These are phyloP conservation scores for Casaregolazyma suthepensis DNA, from an alignment of 1,139 yeast species.

Conservation along the genomic window DNA sequence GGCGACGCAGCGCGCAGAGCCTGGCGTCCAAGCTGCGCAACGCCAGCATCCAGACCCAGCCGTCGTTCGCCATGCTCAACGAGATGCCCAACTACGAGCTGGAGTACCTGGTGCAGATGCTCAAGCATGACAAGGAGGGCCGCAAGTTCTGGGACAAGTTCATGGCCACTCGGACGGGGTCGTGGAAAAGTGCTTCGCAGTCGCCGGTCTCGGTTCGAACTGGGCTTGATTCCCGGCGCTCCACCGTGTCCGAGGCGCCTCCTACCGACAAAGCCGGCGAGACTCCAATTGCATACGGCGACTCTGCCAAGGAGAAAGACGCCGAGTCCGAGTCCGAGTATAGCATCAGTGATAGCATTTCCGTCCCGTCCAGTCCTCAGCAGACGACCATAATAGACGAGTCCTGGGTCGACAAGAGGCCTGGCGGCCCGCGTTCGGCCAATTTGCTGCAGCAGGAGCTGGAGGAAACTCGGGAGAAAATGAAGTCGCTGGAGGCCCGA, in stretches of 20 bases:
- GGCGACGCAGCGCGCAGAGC: neutral
- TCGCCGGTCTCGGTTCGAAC: neutral
- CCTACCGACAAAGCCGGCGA: neutral
- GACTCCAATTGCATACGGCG: neutral
- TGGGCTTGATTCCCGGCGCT: neutral
- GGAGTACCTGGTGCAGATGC: neutral
- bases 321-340: neutral
- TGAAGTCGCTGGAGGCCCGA: neutral
- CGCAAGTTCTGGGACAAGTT: neutral
- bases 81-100: neutral
- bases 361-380: constrained; percentile 1
- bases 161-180: neutral
- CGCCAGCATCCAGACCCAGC: constrained; percentile 2
- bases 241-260: neutral
- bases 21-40: neutral
- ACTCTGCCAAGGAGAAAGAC: neutral
- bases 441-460: neutral
- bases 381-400: neutral
- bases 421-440: neutral
- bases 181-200: neutral
- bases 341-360: neutral
- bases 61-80: constrained; percentile 2
- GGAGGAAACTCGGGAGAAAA: neutral
- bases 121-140: constrained; percentile 1
- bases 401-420: neutral